A percentile compares a stretch with the other conserved stretches of the same genome.
These are phyloP conservation scores for Colletotrichum sp. DNA, from an alignment of 2,329 filamentous ascomycete genomes.

Conservation along the genomic window DNA sequence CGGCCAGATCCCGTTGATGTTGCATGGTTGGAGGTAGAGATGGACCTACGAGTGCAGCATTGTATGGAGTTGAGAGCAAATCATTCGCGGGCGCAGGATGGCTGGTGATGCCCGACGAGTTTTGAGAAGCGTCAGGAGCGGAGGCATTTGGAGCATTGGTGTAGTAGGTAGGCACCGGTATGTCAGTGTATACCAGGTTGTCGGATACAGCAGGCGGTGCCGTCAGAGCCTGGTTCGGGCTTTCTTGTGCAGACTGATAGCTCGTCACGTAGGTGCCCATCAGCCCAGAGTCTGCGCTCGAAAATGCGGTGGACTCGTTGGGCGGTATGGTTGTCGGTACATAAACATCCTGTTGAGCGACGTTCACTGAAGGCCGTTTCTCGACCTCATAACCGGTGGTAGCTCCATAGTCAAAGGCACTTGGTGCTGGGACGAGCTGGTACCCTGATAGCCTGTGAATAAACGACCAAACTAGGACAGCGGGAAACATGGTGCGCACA, in stretches of 20 bases:
- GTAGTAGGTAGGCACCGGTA: constrained; percentile 29
- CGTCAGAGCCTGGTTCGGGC: constrained; percentile 22
- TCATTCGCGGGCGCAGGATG: not conserved
- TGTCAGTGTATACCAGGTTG: constrained; percentile 43
- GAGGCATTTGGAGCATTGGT: constrained; percentile 4
- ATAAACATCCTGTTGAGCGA: constrained; percentile 12
- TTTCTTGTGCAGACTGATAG: constrained; percentile 43
- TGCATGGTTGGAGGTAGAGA: not conserved
- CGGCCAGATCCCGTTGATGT: not conserved
- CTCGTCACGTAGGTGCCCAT: constrained; percentile 34
- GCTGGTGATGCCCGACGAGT: not conserved
- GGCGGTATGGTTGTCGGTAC: constrained; percentile 29
- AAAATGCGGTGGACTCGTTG: constrained; percentile 30
- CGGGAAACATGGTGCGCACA: constrained; percentile 24
- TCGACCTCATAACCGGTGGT: constrained; percentile 36
- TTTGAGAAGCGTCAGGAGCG: not conserved
- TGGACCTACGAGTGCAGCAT: not conserved
- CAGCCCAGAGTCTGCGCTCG: constrained; percentile 31
- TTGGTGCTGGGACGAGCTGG: constrained; percentile 29
- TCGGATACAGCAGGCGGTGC: constrained; percentile 36
- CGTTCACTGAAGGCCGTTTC: constrained; percentile 25
- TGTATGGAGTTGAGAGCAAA: not conserved
- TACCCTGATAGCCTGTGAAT: constrained; percentile 33
- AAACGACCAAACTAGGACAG: not conserved
- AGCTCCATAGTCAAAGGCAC: constrained; percentile 30